These are phyloP conservation scores for Myxozyma udenii DNA, from an alignment of 805 yeast species.

Conservation along the genomic window DNA sequence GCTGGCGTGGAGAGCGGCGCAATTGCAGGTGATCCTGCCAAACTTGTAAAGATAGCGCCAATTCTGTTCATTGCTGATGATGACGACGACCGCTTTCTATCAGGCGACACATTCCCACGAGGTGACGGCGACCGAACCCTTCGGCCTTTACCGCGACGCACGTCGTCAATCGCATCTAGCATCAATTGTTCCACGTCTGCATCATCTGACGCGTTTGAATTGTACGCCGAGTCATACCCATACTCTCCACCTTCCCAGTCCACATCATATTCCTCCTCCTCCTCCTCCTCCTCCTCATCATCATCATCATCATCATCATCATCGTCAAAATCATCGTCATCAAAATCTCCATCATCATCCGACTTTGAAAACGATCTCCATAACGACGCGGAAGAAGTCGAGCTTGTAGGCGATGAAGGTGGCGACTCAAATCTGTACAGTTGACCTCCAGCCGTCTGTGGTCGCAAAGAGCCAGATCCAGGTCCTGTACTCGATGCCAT, in stretches of 20 bases:
- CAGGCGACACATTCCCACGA: too few relatives aligned
- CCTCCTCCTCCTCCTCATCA: conserved; percentile 3
- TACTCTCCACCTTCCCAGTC: conserved; percentile 11
- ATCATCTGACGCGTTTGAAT: not conserved
- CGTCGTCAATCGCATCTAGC: not conserved
- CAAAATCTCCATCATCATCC: conserved; percentile 6
- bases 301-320: conserved; percentile 2
- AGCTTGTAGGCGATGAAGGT: conserved; percentile 16
- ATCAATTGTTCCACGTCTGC: not conserved
- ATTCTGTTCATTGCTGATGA: not conserved
- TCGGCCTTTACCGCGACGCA: too few relatives aligned
- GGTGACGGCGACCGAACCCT: not conserved
- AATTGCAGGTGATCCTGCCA: not conserved
- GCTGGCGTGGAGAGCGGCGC: not conserved
- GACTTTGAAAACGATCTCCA: conserved; percentile 8
- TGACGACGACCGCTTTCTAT: not conserved
- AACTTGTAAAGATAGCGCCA: not conserved
- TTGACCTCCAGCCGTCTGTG: not conserved
- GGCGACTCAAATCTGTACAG: conserved; percentile 16
- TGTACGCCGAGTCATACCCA: not conserved
- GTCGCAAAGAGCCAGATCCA: too few relatives aligned
- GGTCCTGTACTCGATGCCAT: not conserved
- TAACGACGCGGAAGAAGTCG: conserved; percentile 10
- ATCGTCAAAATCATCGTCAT: not conserved
- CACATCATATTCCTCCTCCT: not conserved